phyloP scores from a whole-genome alignment of 75 land plant species.

The Sequoia sempervirens region DNA sequence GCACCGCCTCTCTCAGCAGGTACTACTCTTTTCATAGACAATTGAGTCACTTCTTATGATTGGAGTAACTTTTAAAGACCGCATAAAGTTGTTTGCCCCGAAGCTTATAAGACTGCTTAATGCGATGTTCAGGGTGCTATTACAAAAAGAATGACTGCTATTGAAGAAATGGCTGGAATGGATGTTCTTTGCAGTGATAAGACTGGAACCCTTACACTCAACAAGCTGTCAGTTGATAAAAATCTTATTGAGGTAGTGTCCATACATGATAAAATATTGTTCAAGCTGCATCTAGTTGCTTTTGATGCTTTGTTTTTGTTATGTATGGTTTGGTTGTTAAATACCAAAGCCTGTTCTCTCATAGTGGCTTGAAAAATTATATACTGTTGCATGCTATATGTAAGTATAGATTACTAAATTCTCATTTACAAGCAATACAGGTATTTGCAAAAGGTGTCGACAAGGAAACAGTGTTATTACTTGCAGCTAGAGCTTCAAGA shows the following conservation, averaged over 20 bases:
- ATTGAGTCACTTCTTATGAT: too few species aligned
- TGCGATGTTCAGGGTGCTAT: too few species aligned
- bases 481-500: slow-evolving; percentile 47
- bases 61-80: too few species aligned
- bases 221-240: slow-evolving; percentile 76
- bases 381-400: neutral
- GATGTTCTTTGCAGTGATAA: slow-evolving; percentile 59
- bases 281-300: neutral
- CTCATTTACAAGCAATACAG: neutral
- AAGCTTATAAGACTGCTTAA: too few species aligned
- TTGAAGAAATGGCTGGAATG: too few species aligned
- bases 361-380: neutral
- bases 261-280: neutral
- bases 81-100: too few species aligned
- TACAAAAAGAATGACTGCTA: too few species aligned
- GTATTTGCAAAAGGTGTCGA: slow-evolving; percentile 49
- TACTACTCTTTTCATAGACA: too few species aligned
- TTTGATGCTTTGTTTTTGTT: neutral
- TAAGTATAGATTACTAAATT: neutral
- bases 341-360: neutral
- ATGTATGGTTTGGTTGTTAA: neutral
- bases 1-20: too few species aligned
- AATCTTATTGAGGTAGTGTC: slow-evolving; percentile 58
- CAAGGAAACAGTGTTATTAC: slow-evolving; percentile 24
- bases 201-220: slow-evolving; percentile 82